phyloP scores from a whole-genome alignment of 257 asterid species.

The Solanum clarkiae region DNA sequence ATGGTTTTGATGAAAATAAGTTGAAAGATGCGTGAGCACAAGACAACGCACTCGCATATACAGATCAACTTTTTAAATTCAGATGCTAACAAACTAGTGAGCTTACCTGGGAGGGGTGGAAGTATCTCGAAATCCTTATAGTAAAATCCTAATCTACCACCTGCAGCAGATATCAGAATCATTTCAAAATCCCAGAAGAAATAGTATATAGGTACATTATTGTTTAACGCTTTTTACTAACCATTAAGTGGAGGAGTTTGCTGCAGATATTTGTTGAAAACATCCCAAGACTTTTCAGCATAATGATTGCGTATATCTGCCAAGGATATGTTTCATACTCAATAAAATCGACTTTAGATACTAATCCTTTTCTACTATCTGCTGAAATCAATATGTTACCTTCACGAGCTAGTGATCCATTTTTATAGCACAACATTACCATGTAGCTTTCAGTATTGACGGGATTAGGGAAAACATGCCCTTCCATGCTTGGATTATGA shows the following conservation, averaged over 20 bases:
- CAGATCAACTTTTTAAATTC: background rate
- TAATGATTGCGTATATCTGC: constrained; percentile 58
- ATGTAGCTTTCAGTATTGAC: constrained; percentile 74
- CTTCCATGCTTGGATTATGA: constrained; percentile 78
- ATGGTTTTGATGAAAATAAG: background rate
- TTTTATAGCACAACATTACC: constrained; percentile 93
- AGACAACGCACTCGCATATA: background rate
- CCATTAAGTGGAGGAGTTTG: constrained; percentile 76
- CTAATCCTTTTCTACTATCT: background rate
- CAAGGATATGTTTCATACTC: background rate
- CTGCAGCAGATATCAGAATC: constrained; percentile 19
- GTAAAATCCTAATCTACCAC: constrained; percentile 87
- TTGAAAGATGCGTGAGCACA: background rate
- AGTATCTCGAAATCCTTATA: constrained; percentile 84
- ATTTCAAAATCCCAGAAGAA: background rate
- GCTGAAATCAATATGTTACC: constrained; percentile 23
- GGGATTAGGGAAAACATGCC: constrained; percentile 94
- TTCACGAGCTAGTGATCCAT: constrained; percentile 96
- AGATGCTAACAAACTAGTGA: background rate
- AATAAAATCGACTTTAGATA: background rate
- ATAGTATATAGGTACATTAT: background rate
- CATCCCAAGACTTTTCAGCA: constrained; percentile 89
- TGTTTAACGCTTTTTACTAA: constrained; percentile 3
- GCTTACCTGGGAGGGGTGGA: constrained; percentile 88
- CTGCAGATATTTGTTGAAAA: constrained; percentile 48